Evolutionary conservation across 768 basidiomycete species (phyloP), one percentile per base, ranked within the genome.

Genomic region (Lanmaoa rubissima): DNA sequence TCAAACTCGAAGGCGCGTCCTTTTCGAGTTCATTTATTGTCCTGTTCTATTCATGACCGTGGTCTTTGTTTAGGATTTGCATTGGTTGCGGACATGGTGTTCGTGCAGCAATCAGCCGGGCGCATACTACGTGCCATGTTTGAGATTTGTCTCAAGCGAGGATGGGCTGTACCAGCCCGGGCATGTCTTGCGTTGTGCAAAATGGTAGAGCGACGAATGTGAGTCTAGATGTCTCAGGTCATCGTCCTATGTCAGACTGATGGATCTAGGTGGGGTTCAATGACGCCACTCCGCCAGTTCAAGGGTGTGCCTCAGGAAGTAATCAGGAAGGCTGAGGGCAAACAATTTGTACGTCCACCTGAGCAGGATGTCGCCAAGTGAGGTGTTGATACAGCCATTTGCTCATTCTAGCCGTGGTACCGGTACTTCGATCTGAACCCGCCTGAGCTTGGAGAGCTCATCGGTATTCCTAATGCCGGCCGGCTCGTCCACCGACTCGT

Each of bases 261-360:
- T 39, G 41, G 61, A 19, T 45, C 31, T 53, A 94, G 92, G 90
- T 98, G 96, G 96, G 86, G 87, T 35, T 94, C 94, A 0, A 98
- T 98, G 95, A 94, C 95, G 0, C 95, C 96, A 9, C 79, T 98
- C 38, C 83, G 97, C 38, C 97, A 99, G 69, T 98, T 98, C 80
- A 93, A 88, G 70, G 88, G 89, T 61, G 87, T 96, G 0, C 95
- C 94, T 0, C 70, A 80, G 19, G 92, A 96, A 46, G 86, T 96
- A 35, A 77, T 95, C 47, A 77, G 90, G 28, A 94, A 95, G 67
- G 94, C 95, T 0, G 96, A 98, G 72, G 88, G 92, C 16, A 98
- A 98, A 71, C 96, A 98, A 81, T 98, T 98, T 79, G 90, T 92
- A 65, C 67, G 86, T 80, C 46, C 35, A 19, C 14, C 16, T 42